phyloP scores from a whole-genome alignment of 495 filamentous ascomycete species.

The Penicillium manginii region DNA sequence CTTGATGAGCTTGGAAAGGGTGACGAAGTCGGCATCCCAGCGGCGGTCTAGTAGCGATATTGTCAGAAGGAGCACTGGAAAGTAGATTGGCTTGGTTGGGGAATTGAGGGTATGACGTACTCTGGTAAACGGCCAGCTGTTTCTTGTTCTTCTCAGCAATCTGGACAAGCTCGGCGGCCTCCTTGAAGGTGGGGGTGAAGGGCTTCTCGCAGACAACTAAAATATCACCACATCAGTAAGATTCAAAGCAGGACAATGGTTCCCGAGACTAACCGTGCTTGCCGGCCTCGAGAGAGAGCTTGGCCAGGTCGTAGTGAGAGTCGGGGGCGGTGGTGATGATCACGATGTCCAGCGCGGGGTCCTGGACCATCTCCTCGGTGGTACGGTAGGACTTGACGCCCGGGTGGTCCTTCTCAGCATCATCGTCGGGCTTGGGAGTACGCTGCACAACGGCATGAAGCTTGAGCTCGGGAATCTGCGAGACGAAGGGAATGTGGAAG shows the following conservation, averaged over 20 bases:
- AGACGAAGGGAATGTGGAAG: constrained; percentile 90
- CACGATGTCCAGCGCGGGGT: constrained; percentile 69
- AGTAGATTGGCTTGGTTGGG: background rate
- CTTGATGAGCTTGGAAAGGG: constrained; percentile 65
- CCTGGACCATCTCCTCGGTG: constrained; percentile 64
- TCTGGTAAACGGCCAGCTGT: constrained; percentile 83
- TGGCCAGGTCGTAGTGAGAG: constrained; percentile 69
- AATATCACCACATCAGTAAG: background rate
- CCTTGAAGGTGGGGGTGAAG: constrained; percentile 71
- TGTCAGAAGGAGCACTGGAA: background rate
- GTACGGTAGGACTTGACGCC: constrained; percentile 64
- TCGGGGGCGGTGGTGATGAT: constrained; percentile 77
- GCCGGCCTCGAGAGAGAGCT: constrained; percentile 68
- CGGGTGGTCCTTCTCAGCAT: constrained; percentile 70
- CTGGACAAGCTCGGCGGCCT: constrained; percentile 71
- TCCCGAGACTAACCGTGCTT: constrained; percentile 63
- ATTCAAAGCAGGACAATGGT: background rate
- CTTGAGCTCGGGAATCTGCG: constrained; percentile 62
- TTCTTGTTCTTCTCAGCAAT: constrained; percentile 64
- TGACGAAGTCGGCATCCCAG: constrained; percentile 85
- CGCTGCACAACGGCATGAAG: constrained; percentile 84
- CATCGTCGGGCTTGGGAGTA: constrained; percentile 63
- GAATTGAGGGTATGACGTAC: constrained; percentile 32
- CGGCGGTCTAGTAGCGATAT: constrained; percentile 60
- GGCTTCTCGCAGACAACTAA: constrained; percentile 85